These are phyloP conservation scores for Articulospora tetracladia DNA, from an alignment of 495 filamentous ascomycete genomes.

Conservation along the genomic window DNA sequence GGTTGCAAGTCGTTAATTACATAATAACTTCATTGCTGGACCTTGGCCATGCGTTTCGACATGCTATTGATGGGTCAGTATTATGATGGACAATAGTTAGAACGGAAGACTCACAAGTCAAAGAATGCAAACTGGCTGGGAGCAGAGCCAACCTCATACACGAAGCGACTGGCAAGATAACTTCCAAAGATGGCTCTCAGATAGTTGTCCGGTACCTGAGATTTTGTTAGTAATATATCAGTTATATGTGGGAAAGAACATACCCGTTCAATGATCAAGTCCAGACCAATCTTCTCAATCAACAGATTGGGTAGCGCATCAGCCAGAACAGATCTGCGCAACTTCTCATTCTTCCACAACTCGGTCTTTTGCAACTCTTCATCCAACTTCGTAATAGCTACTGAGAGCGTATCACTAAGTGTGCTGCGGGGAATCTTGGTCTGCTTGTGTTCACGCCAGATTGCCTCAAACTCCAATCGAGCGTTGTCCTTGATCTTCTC, in stretches of 20 bases:
- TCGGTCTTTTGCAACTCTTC: constrained; percentile 92
- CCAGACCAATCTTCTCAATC: constrained; percentile 83
- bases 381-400: constrained; percentile 91
- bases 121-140: constrained; percentile 98
- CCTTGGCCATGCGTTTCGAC: constrained; percentile 12
- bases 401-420: constrained; percentile 80
- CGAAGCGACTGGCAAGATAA: constrained; percentile 90
- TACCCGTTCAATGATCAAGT: constrained; percentile 75
- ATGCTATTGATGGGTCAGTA: not conserved
- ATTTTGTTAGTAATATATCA: constrained; percentile 5
- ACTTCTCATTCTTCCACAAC: constrained; percentile 79
- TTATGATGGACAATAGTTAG: not conserved
- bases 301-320: constrained; percentile 86
- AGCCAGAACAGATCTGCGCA: constrained; percentile 72
- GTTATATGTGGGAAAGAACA: constrained; percentile 33
- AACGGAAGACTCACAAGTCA: constrained; percentile 71
- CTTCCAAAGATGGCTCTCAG: constrained; percentile 93
- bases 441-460: constrained; percentile 89
- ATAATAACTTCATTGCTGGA: not conserved
- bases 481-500: constrained; percentile 86
- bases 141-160: constrained; percentile 88
- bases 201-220: constrained; percentile 76
- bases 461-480: constrained; percentile 90
- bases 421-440: constrained; percentile 75
- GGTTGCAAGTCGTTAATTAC: no score